phyloP scores from a whole-genome alignment of 768 basidiomycete genomes.

The Tephrocybe sp. region DNA sequence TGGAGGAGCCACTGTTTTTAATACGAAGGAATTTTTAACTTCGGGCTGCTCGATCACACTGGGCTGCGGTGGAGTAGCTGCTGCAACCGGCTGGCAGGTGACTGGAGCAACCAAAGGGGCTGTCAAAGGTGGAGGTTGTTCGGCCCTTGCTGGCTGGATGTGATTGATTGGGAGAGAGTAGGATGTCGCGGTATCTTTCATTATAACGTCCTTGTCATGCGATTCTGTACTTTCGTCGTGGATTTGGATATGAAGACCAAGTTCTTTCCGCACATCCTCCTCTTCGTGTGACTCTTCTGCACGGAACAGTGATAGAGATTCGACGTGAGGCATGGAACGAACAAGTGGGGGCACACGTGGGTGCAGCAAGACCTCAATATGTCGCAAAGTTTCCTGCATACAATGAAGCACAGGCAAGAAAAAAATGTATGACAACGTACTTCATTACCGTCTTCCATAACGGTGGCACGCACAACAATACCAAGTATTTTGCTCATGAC shows the following conservation, averaged over 20 bases:
- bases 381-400: conserved; percentile 25
- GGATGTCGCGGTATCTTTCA: conserved; percentile 20
- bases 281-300: conserved; percentile 69
- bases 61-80: background rate
- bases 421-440: conserved; percentile 11
- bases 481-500: conserved; percentile 61
- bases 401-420: background rate
- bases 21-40: conserved; percentile 1
- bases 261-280: conserved; percentile 37
- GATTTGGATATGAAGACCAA: conserved; percentile 31
- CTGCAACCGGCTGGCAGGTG: background rate
- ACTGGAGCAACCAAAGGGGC: background rate
- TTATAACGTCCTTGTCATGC: conserved; percentile 23
- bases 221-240: conserved; percentile 4
- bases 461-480: conserved; percentile 39
- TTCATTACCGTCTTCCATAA: conserved; percentile 10
- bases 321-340: conserved; percentile 62
- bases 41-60: conserved; percentile 1
- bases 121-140: background rate
- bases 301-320: conserved; percentile 57
- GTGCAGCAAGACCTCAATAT: conserved; percentile 66
- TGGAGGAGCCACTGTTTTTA: conserved; percentile 4
- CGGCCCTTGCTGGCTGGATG: background rate
- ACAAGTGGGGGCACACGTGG: conserved; percentile 78
- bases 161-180: background rate